These are phyloP conservation scores for Sanghuangporus sanghuang DNA, from an alignment of 1,284 basidiomycete species.

Conservation along the genomic window DNA sequence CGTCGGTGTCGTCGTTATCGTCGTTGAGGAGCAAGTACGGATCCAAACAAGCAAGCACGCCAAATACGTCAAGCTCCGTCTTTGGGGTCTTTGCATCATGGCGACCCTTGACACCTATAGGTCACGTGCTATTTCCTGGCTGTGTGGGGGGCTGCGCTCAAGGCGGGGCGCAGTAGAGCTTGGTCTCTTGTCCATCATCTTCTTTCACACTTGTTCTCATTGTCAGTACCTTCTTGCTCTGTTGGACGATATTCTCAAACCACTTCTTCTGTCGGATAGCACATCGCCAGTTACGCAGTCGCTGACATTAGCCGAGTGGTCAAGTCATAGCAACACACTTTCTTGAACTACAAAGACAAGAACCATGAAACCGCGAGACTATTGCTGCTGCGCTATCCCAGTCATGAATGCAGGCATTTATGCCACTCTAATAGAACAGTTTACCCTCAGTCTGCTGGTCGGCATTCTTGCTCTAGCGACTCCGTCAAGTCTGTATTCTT, in stretches of 20 bases:
- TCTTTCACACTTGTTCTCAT: neutral
- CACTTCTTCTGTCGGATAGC: no score
- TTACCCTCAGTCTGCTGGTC: constrained; percentile 60
- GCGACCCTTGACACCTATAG: neutral
- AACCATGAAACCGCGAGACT: constrained; percentile 59
- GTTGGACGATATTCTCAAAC: neutral
- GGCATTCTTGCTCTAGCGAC: constrained; percentile 78
- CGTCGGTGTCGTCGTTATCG: neutral
- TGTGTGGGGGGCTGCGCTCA: neutral
- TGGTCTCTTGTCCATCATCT: neutral
- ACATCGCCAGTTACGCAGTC: neutral
- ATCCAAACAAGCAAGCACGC: neutral
- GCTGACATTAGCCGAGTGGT: neutral
- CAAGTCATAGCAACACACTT: neutral
- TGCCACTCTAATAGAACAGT: constrained; percentile 71
- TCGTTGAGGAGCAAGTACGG: neutral
- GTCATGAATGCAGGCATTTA: constrained; percentile 86
- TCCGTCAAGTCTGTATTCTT: constrained; percentile 56
- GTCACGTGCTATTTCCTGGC: neutral
- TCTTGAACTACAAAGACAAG: neutral
- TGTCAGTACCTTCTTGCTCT: neutral
- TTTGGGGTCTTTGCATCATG: neutral
- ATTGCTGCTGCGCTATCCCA: constrained; percentile 82
- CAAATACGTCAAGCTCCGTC: neutral
- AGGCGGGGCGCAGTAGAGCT: neutral